A percentile compares a stretch with the other conserved stretches of the same genome.
Evolutionary conservation across 352 stramenopile genomes (phyloP).

Genomic region (Pythium pectinolyticum): DNA sequence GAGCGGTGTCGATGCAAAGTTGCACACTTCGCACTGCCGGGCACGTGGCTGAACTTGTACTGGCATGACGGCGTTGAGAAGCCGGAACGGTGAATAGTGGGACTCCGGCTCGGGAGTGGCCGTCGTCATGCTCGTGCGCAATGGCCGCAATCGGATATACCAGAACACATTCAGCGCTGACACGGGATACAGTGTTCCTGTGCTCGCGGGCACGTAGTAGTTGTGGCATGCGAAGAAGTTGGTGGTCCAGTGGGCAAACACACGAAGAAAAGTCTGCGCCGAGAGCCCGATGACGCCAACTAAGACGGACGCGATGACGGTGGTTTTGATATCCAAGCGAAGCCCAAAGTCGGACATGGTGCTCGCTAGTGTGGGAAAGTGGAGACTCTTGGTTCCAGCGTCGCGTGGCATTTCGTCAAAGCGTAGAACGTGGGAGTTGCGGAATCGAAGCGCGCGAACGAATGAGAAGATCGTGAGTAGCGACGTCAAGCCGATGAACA

Average conservation of each 20-base stretch:
- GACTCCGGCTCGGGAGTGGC: too few species aligned
- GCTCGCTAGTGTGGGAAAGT: too few species aligned
- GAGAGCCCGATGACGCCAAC: not conserved
- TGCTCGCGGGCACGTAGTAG: slow-evolving; percentile 20
- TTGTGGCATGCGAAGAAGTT: slow-evolving; percentile 8
- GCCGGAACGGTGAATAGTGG: not conserved
- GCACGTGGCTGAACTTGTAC: not conserved
- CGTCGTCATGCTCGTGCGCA: too few species aligned
- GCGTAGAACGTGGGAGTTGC: slow-evolving; percentile 10
- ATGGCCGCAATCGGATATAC: not conserved
- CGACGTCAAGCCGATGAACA: slow-evolving; percentile 7
- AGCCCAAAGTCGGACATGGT: slow-evolving; percentile 9
- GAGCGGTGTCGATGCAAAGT: not conserved
- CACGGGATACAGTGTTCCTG: not conserved
- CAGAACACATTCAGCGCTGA: slow-evolving; percentile 13
- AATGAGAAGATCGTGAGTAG: slow-evolving; percentile 15
- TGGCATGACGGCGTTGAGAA: not conserved
- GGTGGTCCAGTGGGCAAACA: not conserved
- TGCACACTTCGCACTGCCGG: not conserved
- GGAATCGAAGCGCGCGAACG: slow-evolving; percentile 10
- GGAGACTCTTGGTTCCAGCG: not conserved
- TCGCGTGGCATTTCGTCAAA: slow-evolving; percentile 12
- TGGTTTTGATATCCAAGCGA: slow-evolving; percentile 8
- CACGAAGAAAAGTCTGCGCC: not conserved
- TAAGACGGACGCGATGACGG: not conserved